phyloP scores from a whole-genome alignment of 257 asterid genomes.

The Marsdenia floribunda region DNA sequence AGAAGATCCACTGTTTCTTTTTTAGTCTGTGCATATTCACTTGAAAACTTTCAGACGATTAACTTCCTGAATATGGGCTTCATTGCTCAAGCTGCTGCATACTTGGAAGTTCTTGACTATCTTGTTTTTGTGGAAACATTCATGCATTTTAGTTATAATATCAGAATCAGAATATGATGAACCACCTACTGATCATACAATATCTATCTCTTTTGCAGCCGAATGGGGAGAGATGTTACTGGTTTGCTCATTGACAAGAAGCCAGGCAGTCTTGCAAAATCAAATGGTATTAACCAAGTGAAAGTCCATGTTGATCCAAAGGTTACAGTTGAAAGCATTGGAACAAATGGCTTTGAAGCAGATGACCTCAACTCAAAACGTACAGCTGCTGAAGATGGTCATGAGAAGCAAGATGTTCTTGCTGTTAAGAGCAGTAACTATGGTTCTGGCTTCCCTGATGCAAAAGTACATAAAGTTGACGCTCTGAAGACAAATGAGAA shows the following conservation, averaged over 20 bases:
- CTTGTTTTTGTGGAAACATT: neutral
- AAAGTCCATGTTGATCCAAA: constrained; percentile 35
- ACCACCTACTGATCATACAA: neutral
- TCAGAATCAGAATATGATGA: neutral
- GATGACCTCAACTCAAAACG: constrained; percentile 29
- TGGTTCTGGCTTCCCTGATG: constrained; percentile 32
- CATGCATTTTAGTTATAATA: neutral
- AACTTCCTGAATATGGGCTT: neutral
- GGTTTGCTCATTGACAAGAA: constrained; percentile 41
- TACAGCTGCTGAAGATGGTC: constrained; percentile 25
- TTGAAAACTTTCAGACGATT: neutral
- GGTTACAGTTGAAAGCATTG: constrained; percentile 28
- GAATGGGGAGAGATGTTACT: constrained; percentile 54
- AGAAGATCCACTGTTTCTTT: neutral
- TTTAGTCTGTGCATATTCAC: neutral
- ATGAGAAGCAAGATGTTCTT: constrained; percentile 52
- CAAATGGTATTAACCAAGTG: constrained; percentile 35
- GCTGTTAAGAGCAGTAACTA: constrained; percentile 50
- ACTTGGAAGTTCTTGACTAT: neutral
- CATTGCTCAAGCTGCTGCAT: neutral
- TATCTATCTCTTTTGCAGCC: constrained; percentile 25
- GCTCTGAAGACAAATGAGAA: constrained; percentile 42
- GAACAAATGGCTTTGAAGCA: constrained; percentile 26
- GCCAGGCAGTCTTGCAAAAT: constrained; percentile 23
- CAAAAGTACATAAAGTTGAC: constrained; percentile 44